Conservation (phyloP, 768 basidiomycete genomes). For the Dioszegia aurantiaca region DNA sequence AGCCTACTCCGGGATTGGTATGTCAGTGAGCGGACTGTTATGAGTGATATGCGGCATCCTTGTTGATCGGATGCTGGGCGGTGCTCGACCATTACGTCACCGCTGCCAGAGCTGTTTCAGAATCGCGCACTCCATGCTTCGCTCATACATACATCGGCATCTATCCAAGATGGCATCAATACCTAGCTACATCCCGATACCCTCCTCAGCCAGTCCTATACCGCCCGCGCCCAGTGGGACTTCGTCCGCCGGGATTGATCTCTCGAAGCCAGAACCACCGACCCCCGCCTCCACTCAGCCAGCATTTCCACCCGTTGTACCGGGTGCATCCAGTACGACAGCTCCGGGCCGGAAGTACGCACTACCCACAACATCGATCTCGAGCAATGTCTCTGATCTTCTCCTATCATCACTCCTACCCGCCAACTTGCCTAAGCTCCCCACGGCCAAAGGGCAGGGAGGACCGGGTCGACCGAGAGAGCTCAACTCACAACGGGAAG, state of each 20-base stretch:
- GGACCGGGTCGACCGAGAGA: slow-evolving; percentile 32
- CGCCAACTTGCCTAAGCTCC: slow-evolving; percentile 38
- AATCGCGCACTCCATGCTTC: not conserved
- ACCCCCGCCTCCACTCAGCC: not conserved
- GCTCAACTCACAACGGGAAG: slow-evolving; percentile 50
- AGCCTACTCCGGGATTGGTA: not conserved
- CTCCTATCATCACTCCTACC: slow-evolving; percentile 44
- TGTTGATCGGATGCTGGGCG: too few relatives aligned
- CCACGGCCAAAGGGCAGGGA: slow-evolving; percentile 12
- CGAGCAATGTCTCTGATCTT: slow-evolving; percentile 48
- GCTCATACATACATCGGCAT: not conserved
- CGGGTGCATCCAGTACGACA: not conserved
- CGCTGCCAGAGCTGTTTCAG: not conserved
- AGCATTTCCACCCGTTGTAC: slow-evolving; percentile 7
- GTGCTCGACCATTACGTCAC: slow-evolving; percentile 12
- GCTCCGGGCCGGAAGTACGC: slow-evolving; percentile 18
- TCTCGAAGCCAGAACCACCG: not conserved
- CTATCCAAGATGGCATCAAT: slow-evolving; percentile 1
- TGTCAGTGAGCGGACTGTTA: not conserved
- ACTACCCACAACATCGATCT: slow-evolving; percentile 18
- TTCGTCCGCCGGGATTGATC: not conserved
- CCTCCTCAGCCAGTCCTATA: slow-evolving; percentile 50
- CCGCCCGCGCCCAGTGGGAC: slow-evolving; percentile 13
- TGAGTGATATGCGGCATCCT: too few relatives aligned
- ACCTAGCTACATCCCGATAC: slow-evolving; percentile 53